Base-by-base conservation (phyloP, 2,329 filamentous ascomycete species). In the Cryphonectria japonica region DNA sequence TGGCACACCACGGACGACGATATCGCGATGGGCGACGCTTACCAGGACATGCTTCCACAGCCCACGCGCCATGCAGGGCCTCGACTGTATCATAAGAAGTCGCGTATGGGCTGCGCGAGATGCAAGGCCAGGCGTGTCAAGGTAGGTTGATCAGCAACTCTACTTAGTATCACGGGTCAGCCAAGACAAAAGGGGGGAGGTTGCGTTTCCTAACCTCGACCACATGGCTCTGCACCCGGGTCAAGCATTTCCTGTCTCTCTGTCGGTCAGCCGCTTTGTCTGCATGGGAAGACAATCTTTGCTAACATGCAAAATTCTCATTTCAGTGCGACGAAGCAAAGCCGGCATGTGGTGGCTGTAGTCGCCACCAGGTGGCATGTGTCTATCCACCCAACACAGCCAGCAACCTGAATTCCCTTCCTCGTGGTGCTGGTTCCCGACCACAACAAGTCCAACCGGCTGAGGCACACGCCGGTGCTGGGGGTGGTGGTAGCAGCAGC, bases 71-170 rank as follows among this genome's bases (percentile, higher is more conserved):
- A 69, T 29, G 46, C 46, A 43, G 75, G 72, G 13, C 76, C 76
- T 34, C 72, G 78, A 59, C 73, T 79, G 29, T 79, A 79, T 63
- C 78, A 79, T 71, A 78, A 75, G 70, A 79, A 80, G 73, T 79
- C 77, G 37, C 71, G 75, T 50, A 76, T 74, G 65, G 78, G 78
- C 1, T 79, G 78, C 68, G 69, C 75, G 19, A 74, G 77, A 57
- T 79, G 77, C 70, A 77, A 77, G 69, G 74, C 73, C 11, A 73
- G 78, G 39, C 74, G 78, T 29, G 78, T 79, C 26, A 79, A 79
- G 76, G 78, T 79, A 62, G 69, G 71, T 46, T 4, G 60, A 26
- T 52, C 32, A 54, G n/a, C n/a, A 11, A 54, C 11, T 16, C 43
- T 32, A 14, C 22, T 41, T 37, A 14, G 1, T n/a, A 39, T 11